Percentiles rank a stretch among this genome's conserved stretches.
Evolutionary conservation across 2,329 filamentous ascomycete species (phyloP).

Genomic region (Chaetothyriales sp.): DNA sequence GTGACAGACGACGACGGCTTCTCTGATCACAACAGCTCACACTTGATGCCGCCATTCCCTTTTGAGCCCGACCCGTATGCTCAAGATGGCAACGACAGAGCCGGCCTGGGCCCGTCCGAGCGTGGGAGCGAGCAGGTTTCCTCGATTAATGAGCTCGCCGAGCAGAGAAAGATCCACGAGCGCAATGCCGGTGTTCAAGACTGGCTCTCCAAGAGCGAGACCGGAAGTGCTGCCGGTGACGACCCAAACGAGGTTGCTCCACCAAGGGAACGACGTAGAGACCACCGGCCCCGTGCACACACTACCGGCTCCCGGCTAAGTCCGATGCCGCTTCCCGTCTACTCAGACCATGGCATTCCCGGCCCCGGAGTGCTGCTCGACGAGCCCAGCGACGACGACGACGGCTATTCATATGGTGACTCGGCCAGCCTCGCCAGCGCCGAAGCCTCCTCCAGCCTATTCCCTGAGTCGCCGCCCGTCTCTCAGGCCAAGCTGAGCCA

Average conservation of each 20-base stretch:
- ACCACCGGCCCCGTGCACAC: slow-evolving; percentile 9
- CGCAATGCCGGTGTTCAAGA: slow-evolving; percentile 41
- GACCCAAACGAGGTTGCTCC: slow-evolving; percentile 8
- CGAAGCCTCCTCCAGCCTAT: slow-evolving; percentile 18
- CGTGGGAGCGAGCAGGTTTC: slow-evolving; percentile 32
- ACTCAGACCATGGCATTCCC: slow-evolving; percentile 32
- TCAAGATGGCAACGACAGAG: slow-evolving; percentile 19
- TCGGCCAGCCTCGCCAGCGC: slow-evolving; percentile 19
- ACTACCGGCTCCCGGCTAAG: slow-evolving; percentile 28
- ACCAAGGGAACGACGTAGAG: slow-evolving; percentile 5
- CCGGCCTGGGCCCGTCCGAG: slow-evolving; percentile 33
- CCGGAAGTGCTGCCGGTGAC: slow-evolving; percentile 29
- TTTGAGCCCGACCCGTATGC: slow-evolving; percentile 1
- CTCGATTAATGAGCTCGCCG: slow-evolving; percentile 38
- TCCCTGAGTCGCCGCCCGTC: slow-evolving; percentile 20
- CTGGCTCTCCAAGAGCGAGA: slow-evolving; percentile 39
- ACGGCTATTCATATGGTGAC: slow-evolving; percentile 22
- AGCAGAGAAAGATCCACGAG: slow-evolving; percentile 33
- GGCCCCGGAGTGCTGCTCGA: slow-evolving; percentile 38
- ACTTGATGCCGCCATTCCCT: slow-evolving; percentile 11
- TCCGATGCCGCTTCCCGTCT: slow-evolving; percentile 19
- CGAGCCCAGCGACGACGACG: slow-evolving; percentile 28
- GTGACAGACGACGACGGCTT: slow-evolving; percentile 13
- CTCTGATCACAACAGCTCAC: slow-evolving; percentile 9
- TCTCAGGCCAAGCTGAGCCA: slow-evolving; percentile 11